phyloP scores from a whole-genome alignment of 768 basidiomycete species.

The Mycena pura region DNA sequence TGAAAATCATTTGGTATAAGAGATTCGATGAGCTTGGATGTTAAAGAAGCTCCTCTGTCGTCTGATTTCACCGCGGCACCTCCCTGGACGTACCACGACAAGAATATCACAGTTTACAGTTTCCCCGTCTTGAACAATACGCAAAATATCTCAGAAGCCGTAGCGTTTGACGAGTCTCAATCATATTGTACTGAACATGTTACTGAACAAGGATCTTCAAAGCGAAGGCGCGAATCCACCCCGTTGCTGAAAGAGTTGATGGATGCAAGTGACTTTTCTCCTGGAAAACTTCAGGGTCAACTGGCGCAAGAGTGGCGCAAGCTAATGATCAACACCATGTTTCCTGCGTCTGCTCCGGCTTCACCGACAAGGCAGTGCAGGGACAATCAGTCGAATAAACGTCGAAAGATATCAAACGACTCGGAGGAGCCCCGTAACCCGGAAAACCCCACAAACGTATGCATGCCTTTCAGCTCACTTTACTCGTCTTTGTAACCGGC shows the following conservation, averaged over 20 bases:
- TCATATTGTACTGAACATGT: not conserved
- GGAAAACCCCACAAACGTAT: constrained; percentile 11
- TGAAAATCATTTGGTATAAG: constrained; percentile 30
- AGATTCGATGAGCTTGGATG: constrained; percentile 48
- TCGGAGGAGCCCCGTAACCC: constrained; percentile 8
- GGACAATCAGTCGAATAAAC: constrained; percentile 16
- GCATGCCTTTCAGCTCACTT: not conserved
- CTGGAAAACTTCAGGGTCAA: constrained; percentile 47
- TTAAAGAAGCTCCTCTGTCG: constrained; percentile 39
- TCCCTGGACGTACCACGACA: constrained; percentile 50
- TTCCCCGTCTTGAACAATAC: constrained; percentile 42
- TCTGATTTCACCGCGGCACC: constrained; percentile 20
- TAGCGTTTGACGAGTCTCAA: not conserved
- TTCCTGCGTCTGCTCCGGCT: constrained; percentile 49
- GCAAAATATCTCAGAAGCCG: not conserved
- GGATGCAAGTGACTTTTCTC: constrained; percentile 32
- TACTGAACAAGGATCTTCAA: constrained; percentile 6
- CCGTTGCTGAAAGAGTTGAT: constrained; percentile 28
- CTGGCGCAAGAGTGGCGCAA: constrained; percentile 63
- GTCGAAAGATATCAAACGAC: constrained; percentile 7
- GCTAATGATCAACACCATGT: constrained; percentile 64
- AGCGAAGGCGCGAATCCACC: constrained; percentile 24
- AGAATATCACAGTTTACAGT: constrained; percentile 58
- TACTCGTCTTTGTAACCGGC: not conserved
- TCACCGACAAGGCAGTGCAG: constrained; percentile 15